phyloP scores from a whole-genome alignment of 257 asterid species.

The Datura wrightii region DNA sequence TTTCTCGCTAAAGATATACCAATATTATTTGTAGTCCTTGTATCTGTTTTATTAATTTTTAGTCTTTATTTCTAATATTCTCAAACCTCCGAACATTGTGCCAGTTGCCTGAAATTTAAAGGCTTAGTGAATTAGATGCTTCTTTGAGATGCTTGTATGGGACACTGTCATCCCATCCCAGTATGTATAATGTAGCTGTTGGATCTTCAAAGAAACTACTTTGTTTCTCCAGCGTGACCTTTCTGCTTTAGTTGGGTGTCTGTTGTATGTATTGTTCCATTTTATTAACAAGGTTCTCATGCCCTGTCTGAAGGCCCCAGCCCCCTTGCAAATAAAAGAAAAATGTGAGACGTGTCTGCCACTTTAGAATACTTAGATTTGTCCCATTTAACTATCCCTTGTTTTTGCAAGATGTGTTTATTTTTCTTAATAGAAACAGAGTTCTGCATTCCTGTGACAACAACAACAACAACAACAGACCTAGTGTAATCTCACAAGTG shows the following conservation, averaged over 20 bases:
- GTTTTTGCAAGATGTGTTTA: neutral
- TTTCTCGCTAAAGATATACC: neutral
- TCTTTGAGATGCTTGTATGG: neutral
- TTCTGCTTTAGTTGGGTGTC: neutral
- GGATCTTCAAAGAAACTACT: neutral
- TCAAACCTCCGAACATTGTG: neutral
- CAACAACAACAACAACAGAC: neutral
- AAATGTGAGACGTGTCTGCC: neutral
- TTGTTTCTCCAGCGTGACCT: neutral
- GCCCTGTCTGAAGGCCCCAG: neutral
- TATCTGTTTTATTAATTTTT: neutral
- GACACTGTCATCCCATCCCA: neutral
- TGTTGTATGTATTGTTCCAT: neutral
- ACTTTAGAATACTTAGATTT: neutral
- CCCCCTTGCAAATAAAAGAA: neutral
- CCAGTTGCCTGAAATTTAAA: neutral
- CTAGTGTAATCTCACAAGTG: too few relatives aligned
- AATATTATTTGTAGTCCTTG: neutral
- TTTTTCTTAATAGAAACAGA: conserved; percentile 1
- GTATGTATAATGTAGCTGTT: neutral
- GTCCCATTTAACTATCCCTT: neutral
- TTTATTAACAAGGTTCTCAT: conserved; percentile 1
- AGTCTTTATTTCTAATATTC: neutral
- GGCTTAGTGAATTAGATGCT: neutral
- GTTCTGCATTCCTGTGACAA: neutral